Conservation (phyloP, 139 green algal genomes). For the Micractinium sp. region DNA sequence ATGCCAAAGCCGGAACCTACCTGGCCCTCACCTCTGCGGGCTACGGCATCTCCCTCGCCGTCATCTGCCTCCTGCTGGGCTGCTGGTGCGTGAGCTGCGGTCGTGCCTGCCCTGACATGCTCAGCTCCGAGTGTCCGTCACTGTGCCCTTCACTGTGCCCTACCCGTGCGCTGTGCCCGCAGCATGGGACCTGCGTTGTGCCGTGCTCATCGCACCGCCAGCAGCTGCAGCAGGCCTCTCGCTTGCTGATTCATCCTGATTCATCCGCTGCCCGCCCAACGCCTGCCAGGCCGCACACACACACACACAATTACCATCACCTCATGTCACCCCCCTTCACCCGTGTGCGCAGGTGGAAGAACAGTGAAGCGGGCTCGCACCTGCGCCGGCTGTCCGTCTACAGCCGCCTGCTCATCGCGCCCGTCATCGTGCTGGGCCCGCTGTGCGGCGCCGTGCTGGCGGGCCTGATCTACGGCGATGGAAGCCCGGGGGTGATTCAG, state of each 20-base stretch:
- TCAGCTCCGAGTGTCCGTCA: too few species aligned
- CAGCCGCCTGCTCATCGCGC: background rate
- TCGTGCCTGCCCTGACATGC: too few species aligned
- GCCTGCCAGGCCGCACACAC: background rate
- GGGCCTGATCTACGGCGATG: background rate
- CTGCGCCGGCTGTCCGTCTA: background rate
- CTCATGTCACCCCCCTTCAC: background rate
- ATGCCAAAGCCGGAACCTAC: background rate
- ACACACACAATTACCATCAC: background rate
- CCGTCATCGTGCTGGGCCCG: background rate
- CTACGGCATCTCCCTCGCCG: background rate
- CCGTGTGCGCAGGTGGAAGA: background rate
- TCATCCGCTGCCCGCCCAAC: too few species aligned
- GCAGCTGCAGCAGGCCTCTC: too few species aligned
- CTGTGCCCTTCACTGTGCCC: too few species aligned
- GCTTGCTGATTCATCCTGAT: background rate
- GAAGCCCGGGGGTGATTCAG: background rate
- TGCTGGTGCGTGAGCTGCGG: background rate
- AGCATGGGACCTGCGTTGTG: too few species aligned
- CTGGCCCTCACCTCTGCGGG: background rate
- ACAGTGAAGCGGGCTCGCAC: background rate
- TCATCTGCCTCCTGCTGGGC: constrained; percentile 4
- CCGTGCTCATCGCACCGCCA: too few species aligned
- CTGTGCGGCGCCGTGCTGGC: background rate
- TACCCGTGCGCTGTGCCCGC: too few species aligned